Base-by-base conservation (phyloP, 169 alveolate genomes). In the Plasmodium cynomolgi region DNA sequence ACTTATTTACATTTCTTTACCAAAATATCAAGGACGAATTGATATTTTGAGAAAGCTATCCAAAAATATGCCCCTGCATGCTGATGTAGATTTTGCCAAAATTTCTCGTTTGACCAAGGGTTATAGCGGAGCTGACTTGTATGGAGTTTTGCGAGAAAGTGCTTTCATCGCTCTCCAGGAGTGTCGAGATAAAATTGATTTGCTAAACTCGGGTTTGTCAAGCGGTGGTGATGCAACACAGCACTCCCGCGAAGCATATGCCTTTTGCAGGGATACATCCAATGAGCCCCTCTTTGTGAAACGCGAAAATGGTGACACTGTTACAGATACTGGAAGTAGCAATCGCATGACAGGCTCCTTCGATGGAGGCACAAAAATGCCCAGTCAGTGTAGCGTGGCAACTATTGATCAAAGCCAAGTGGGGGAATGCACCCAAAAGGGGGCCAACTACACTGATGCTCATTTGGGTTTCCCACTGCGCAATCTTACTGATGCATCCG, bases 121-220 rank as follows among this genome's bases (percentile, higher is more conserved):
- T 29, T 96, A 96, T 96, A 97, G 99, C 62, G 99, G 99, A 29
- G 99, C 99, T 23, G 99, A 99, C 96, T 84, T 99, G 82, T 97
- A 98, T 26, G 97, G 98, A 54, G 91, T 99, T 50, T 97, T 98
- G 20, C 96, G 99, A 83, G 99, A 98, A 96, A 99, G 99, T 9
- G 99, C 99, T 6, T 94, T 97, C 29, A 91, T 84, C 34, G 98
- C 98, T 17, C 95, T 97, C 37, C 98, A 97, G 68, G 95, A 95
- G 34, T 88, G 94, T 88, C 71, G 92, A 73, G 88, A 93, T 39
- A 92, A 92, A 95, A 81, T 81, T 20, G 44, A 81, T 81, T 17
- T 74, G 8, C 13, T 47, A 33, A 84, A 84, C 79, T 41, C 80
- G 15, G 73, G 41, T 44, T 29, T 74, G 33, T 72, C 41, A 1